Conservation (phyloP, 139 green algal genomes). For the Chlorella sp. region DNA sequence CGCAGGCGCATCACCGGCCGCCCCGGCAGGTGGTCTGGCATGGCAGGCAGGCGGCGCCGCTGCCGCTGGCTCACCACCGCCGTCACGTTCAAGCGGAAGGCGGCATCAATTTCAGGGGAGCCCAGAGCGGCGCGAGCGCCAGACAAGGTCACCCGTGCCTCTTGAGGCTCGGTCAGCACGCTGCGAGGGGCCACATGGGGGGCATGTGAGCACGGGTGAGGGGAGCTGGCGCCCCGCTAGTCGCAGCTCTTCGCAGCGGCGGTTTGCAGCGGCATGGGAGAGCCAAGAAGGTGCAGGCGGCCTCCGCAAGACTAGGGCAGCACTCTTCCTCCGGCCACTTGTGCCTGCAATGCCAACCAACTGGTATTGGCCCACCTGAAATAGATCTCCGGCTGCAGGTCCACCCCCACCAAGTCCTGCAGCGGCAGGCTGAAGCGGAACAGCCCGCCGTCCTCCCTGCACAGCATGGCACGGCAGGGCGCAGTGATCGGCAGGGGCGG, state of each 20-base stretch:
- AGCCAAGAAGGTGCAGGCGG: too few relatives aligned
- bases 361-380: too few relatives aligned
- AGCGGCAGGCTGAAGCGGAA: conserved; percentile 48
- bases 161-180: background rate
- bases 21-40: conserved; percentile 44
- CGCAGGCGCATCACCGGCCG: conserved; percentile 44
- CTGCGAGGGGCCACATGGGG: background rate
- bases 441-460: conserved; percentile 20
- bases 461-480: background rate
- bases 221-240: too few relatives aligned
- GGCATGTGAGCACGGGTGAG: too few relatives aligned
- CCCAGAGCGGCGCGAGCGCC: conserved; percentile 35
- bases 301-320: too few relatives aligned
- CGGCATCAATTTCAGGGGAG: conserved; percentile 34
- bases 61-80: conserved; percentile 34
- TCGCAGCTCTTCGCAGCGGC: too few relatives aligned
- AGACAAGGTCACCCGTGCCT: conserved; percentile 31
- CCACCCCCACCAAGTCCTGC: conserved; percentile 39
- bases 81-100: conserved; percentile 43
- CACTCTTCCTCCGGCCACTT: too few relatives aligned
- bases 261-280: too few relatives aligned
- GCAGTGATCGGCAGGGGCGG: too few relatives aligned
- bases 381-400: conserved; percentile 39
- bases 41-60: background rate
- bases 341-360: too few relatives aligned